Percentiles rank a stretch among this genome's conserved stretches.
phyloP scores from a whole-genome alignment of 805 yeast genomes.

The Jamesozyma gamospora region DNA sequence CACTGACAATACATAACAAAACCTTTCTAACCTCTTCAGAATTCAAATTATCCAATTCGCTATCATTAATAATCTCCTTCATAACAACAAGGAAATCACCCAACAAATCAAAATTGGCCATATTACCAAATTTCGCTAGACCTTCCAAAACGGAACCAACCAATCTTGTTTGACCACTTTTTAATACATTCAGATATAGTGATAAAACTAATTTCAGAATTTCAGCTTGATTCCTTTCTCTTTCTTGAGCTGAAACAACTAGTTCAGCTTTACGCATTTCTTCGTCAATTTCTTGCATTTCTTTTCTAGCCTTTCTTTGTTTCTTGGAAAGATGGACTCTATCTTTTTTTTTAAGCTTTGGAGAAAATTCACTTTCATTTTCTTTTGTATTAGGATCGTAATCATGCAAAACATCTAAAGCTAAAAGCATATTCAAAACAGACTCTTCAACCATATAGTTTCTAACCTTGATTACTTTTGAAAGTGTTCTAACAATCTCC shows the following conservation, averaged over 20 bases:
- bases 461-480: slow-evolving; percentile 63
- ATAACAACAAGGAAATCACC: slow-evolving; percentile 89
- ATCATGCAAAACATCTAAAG: slow-evolving; percentile 55
- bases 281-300: slow-evolving; percentile 75
- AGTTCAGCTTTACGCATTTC: slow-evolving; percentile 83
- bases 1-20: slow-evolving; percentile 75
- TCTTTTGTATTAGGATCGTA: slow-evolving; percentile 56
- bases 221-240: slow-evolving; percentile 78
- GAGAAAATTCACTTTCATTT: slow-evolving; percentile 35
- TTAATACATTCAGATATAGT: slow-evolving; percentile 68
- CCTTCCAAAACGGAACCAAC: slow-evolving; percentile 90
- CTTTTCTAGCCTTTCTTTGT: slow-evolving; percentile 80
- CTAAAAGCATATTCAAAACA: slow-evolving; percentile 61
- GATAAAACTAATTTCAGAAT: slow-evolving; percentile 63
- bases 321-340: slow-evolving; percentile 85
- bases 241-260: slow-evolving; percentile 76
- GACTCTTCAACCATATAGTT: slow-evolving; percentile 76
- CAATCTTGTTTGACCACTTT: slow-evolving; percentile 48
- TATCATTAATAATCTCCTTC: slow-evolving; percentile 61
- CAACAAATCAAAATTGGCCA: slow-evolving; percentile 83
- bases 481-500: slow-evolving; percentile 58
- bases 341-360: slow-evolving; percentile 70
- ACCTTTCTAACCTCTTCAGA: slow-evolving; percentile 56
- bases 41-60: slow-evolving; percentile 37
- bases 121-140: slow-evolving; percentile 76